Evolutionary conservation across 371 early-diverging fungal genomes (phyloP).

Genomic region (Fennellomyces sp.): DNA sequence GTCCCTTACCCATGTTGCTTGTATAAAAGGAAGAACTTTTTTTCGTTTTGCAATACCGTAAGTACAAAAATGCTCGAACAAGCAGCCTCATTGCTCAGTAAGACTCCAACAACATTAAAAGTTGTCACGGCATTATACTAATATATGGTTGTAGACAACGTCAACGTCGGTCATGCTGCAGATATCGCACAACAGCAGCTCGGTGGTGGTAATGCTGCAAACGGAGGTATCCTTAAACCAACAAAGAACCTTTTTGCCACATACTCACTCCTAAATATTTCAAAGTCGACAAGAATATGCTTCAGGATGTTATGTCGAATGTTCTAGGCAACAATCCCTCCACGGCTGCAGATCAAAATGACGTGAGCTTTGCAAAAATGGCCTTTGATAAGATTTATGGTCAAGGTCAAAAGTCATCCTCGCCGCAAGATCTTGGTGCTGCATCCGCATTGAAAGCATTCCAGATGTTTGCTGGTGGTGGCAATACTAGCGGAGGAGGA

Average conservation of each 20-base stretch:
- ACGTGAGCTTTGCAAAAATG: slow-evolving; percentile 29
- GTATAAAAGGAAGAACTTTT: not conserved
- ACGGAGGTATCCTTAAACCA: not conserved
- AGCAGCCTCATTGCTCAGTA: not conserved
- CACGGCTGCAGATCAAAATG: slow-evolving; percentile 29
- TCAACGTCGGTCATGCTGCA: not conserved
- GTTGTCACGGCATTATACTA: not conserved
- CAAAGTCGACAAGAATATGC: slow-evolving; percentile 27
- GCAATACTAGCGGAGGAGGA: slow-evolving; percentile 24
- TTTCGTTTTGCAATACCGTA: not conserved
- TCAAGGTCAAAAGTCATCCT: slow-evolving; percentile 23
- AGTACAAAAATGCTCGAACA: not conserved
- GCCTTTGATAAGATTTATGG: slow-evolving; percentile 44
- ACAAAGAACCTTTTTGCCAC: not conserved
- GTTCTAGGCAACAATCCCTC: slow-evolving; percentile 28
- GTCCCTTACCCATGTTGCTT: not conserved
- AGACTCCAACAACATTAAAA: not conserved
- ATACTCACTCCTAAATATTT: not conserved
- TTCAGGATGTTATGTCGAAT: slow-evolving; percentile 30
- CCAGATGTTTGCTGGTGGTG: slow-evolving; percentile 47
- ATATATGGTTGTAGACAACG: not conserved
- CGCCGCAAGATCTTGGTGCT: slow-evolving; percentile 45
- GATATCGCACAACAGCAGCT: not conserved
- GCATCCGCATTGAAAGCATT: slow-evolving; percentile 57
- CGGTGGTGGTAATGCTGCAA: not conserved